Percentiles rank a stretch among this genome's conserved stretches.
Evolutionary conservation across 345 rosid genomes (phyloP).

Genomic region (Syzygium grande): DNA sequence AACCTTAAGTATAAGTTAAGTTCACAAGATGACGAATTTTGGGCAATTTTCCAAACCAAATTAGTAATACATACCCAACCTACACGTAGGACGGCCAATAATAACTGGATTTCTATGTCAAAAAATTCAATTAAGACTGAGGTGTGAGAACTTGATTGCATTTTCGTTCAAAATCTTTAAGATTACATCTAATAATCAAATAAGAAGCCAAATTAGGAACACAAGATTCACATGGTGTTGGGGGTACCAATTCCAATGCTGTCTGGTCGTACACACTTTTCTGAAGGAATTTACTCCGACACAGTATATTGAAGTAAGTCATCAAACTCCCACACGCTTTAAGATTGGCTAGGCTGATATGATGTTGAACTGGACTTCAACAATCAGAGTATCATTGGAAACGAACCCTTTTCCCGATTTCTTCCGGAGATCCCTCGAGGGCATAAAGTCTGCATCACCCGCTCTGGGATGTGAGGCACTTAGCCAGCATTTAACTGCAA

Average conservation of each 20-base stretch:
- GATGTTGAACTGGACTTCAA: neutral
- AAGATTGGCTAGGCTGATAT: neutral
- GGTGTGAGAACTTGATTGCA: neutral
- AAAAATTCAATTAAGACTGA: neutral
- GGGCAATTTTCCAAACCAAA: neutral
- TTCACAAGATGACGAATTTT: neutral
- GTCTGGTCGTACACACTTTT: neutral
- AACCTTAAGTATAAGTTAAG: neutral
- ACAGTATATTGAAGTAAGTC: neutral
- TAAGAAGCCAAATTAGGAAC: neutral
- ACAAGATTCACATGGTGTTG: neutral
- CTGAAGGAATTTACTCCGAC: neutral
- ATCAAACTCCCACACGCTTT: neutral
- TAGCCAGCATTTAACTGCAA: neutral
- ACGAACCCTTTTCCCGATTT: neutral
- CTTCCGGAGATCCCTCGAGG: neutral
- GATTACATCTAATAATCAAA: neutral
- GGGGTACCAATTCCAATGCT: neutral
- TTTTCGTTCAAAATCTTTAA: neutral
- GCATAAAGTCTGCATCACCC: neutral
- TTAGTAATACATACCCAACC: neutral
- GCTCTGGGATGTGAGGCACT: accelerated
- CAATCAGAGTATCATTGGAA: accelerated
- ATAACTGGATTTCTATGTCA: accelerated
- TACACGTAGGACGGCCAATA: accelerated